Evolutionary conservation across 2,329 filamentous ascomycete species (phyloP), one percentile per base, ranked within the genome.

Genomic region (Cladorrhinum sp.): DNA sequence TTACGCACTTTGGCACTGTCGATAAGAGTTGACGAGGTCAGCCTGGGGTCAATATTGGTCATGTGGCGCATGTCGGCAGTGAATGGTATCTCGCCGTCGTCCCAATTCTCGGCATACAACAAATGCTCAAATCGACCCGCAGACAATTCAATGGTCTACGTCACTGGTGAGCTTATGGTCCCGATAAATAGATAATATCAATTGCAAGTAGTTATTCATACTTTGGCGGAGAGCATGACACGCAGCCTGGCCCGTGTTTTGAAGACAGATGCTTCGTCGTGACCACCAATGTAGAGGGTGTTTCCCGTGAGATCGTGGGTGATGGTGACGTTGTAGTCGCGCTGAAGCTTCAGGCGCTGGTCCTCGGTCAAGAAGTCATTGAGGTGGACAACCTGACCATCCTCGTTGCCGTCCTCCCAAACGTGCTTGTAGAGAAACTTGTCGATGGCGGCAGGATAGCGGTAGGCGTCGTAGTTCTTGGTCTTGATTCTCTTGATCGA

Each of bases 21-120:
- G 12, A 73, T 57, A 14, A 74, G 65, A 20, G 70, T 71, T 12
- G 71, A 71, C 0, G 62, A 65, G 2, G 67, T 60, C 30, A 74
- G 65, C 39, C 33, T 56, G 1, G 66, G 68, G 33, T 73, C 67
- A 56, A 73, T 69, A 54, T 70, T 69, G 12, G 66, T 64, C 58
- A 70, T 66, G 58, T 67, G 69, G 3, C 71, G 70, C 4, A 65
- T 62, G 24, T 74, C 72, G 2, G 70, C 68, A 6, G 36, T 62
- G 36, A 61, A 39, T 16, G 10, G 21, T 12, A 48, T 9, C 6
- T 26, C 30, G 39, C 56, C 64, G 2, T 57, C 50, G 8, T 56
- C 49, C 10, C 69, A 64, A n/a, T 61, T 51, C 48, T 73, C 72
- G 14, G 66, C 48, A 36, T 69, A 69, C n/a, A 71, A 14, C 1